Conservation (phyloP, 768 basidiomycete genomes). For the Rhizopogon vinicolor region DNA sequence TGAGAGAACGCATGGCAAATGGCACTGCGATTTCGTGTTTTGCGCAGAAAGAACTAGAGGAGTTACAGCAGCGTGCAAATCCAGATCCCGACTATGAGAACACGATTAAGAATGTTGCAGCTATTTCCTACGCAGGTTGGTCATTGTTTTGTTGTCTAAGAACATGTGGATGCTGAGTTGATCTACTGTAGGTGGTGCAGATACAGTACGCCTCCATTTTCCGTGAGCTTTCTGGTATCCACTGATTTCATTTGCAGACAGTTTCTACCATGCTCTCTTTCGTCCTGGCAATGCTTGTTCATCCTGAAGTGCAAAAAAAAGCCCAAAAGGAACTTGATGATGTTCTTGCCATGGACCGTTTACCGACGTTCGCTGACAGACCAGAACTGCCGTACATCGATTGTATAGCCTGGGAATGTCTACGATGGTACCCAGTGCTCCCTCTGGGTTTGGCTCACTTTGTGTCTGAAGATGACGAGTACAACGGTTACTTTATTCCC, state of each 20-base stretch:
- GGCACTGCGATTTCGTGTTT: constrained; percentile 37
- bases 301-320: constrained; percentile 45
- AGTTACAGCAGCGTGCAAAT: constrained; percentile 19
- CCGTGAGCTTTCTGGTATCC: constrained; percentile 22
- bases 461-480: constrained; percentile 38
- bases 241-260: constrained; percentile 32
- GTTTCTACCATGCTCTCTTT: constrained; percentile 45
- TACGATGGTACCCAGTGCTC: constrained; percentile 41
- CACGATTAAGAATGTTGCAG: constrained; percentile 46
- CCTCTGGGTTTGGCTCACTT: constrained; percentile 17
- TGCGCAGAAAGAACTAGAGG: constrained; percentile 36
- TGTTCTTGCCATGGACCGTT: constrained; percentile 37
- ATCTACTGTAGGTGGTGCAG: constrained; percentile 17
- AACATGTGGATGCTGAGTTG: constrained; percentile 3
- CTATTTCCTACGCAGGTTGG: constrained; percentile 44
- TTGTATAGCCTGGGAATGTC: constrained; percentile 25
- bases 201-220: constrained; percentile 14
- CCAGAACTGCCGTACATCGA: constrained; percentile 40
- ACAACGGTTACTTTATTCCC: constrained; percentile 40
- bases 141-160: neutral
- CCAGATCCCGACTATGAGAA: constrained; percentile 34
- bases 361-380: constrained; percentile 40
- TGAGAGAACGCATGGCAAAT: constrained; percentile 39
- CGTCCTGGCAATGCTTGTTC: constrained; percentile 48
- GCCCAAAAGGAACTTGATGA: constrained; percentile 50